phyloP scores from a whole-genome alignment of 108 stramenopile genomes.

The Mediolabrus comicus region DNA sequence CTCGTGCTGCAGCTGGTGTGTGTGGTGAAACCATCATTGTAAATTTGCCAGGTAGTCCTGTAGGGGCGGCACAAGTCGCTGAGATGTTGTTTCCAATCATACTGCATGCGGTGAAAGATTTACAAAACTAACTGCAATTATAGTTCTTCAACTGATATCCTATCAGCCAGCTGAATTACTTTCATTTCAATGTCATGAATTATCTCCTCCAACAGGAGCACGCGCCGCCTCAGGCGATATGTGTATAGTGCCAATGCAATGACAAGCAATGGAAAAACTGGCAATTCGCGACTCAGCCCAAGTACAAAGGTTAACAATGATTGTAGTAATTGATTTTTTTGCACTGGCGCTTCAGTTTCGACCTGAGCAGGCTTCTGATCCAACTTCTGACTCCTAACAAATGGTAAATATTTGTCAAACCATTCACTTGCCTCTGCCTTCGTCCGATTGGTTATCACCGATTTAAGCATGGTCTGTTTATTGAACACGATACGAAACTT shows the following conservation, averaged over 20 bases:
- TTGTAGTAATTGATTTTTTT: background rate
- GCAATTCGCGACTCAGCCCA: background rate
- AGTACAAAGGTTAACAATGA: background rate
- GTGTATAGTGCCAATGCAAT: background rate
- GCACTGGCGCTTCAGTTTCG: background rate
- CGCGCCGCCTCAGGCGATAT: background rate
- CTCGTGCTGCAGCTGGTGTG: slow-evolving; percentile 76
- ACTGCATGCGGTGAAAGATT: slow-evolving; percentile 67
- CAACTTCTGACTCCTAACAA: background rate
- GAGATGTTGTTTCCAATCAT: slow-evolving; percentile 70
- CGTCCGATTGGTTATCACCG: slow-evolving; percentile 54
- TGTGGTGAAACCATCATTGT: slow-evolving; percentile 62
- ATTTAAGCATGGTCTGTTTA: slow-evolving; percentile 63
- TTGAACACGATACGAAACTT: slow-evolving; percentile 51
- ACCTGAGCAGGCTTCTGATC: background rate
- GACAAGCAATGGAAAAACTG: background rate
- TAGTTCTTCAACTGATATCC: background rate
- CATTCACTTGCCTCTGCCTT: background rate
- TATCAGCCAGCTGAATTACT: background rate
- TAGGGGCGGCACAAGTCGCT: slow-evolving; percentile 64
- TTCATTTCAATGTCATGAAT: background rate
- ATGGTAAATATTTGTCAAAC: background rate
- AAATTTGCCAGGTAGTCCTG: slow-evolving; percentile 84
- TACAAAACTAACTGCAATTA: background rate
- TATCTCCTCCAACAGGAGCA: background rate